A percentile compares a stretch with the other conserved stretches of the same genome.
Conservation (phyloP, 371 early-diverging fungal genomes). For the Mortierella sp. region DNA sequence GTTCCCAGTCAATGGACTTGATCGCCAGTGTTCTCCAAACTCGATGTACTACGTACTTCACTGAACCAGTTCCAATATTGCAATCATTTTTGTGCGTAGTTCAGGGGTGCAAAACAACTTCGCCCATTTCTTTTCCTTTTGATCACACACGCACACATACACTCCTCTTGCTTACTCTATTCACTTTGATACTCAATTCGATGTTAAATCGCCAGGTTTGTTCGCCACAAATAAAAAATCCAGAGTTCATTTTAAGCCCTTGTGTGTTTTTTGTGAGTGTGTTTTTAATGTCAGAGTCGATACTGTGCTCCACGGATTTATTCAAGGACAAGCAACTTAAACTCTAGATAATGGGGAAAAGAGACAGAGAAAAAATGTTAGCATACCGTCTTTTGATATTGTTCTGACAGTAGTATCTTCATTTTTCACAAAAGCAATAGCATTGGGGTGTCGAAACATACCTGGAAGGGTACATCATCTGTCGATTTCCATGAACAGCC, state of each 20-base stretch:
- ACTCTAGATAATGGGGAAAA: constrained; percentile 22
- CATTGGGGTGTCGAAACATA: constrained; percentile 10
- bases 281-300: constrained; percentile 41
- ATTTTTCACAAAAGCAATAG: neutral
- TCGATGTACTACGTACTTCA: neutral
- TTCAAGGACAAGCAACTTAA: constrained; percentile 37
- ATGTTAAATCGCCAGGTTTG: neutral
- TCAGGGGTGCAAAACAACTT: neutral
- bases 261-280: constrained; percentile 1
- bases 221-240: neutral
- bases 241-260: neutral
- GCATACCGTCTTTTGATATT: neutral
- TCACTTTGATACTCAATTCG: neutral
- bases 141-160: neutral
- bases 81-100: neutral
- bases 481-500: constrained; percentile 4
- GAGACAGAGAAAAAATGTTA: neutral
- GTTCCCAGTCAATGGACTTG: neutral
- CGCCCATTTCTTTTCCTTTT: neutral
- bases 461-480: constrained; percentile 55
- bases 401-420: neutral
- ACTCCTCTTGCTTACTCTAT: neutral
- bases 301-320: constrained; percentile 46
- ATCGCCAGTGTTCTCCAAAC: neutral
- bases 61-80: too few relatives aligned